Evolutionary conservation across 106 monocot species (phyloP).

Genomic region (Cymbidium sinense): DNA sequence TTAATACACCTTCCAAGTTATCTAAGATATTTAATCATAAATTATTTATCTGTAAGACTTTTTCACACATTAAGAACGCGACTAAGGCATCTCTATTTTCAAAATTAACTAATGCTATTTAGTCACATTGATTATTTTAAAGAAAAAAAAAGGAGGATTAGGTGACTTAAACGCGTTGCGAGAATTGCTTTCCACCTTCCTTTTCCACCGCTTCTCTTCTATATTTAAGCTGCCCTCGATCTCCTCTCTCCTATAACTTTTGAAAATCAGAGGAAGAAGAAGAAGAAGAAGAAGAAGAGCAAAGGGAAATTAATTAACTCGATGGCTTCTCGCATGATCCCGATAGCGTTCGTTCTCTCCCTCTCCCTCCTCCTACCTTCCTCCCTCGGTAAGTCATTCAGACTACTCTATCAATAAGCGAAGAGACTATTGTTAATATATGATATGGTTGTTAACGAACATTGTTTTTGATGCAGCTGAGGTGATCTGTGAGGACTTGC

Average conservation of each 20-base stretch:
- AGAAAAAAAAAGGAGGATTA: too few relatives aligned
- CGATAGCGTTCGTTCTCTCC: constrained; percentile 31
- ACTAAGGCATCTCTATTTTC: too few relatives aligned
- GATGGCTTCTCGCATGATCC: not conserved
- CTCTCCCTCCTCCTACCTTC: constrained; percentile 30
- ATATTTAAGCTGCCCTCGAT: not conserved
- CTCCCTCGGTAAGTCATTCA: constrained; percentile 22
- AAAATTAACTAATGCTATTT: too few relatives aligned
- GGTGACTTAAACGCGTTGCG: too few relatives aligned
- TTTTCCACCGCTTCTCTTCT: too few relatives aligned
- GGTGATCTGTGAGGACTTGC: constrained; percentile 34
- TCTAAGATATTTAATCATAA: too few relatives aligned
- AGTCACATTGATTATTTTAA: too few relatives aligned
- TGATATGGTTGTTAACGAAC: not conserved
- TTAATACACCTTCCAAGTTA: too few relatives aligned
- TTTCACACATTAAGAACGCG: too few relatives aligned
- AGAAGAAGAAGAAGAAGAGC: not conserved
- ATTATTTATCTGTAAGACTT: too few relatives aligned
- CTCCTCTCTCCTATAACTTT: not conserved
- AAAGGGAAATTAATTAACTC: not conserved
- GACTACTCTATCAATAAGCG: not conserved
- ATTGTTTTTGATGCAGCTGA: constrained; percentile 13
- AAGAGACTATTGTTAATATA: not conserved
- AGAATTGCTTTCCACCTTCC: too few relatives aligned
- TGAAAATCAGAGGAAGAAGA: not conserved